A percentile compares a stretch with the other conserved stretches of the same genome.
phyloP scores from a whole-genome alignment of 2,329 filamentous ascomycete genomes.

The Trichoderma koningii region DNA sequence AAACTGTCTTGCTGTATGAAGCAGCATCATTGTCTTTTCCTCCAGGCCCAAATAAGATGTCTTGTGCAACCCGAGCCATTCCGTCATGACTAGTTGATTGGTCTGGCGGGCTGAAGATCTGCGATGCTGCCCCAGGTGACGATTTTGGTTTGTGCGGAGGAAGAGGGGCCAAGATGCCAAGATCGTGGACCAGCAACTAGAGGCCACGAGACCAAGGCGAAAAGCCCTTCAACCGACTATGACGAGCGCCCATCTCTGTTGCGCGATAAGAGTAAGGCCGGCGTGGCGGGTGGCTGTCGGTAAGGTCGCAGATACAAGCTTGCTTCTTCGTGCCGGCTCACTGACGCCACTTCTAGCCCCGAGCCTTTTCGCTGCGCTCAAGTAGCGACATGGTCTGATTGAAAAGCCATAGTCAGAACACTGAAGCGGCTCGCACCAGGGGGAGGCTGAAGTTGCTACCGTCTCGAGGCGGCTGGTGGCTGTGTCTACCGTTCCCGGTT shows the following conservation, averaged over 20 bases:
- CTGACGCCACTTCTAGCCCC: not conserved
- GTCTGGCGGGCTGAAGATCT: conserved; percentile 21
- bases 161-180: not conserved
- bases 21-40: not conserved
- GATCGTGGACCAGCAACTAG: not conserved
- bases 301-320: not conserved
- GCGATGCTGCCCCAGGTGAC: not conserved
- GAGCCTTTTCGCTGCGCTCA: not conserved
- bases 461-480: not conserved
- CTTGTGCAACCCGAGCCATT: not conserved
- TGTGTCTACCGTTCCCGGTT: not conserved
- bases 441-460: conserved; percentile 12
- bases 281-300: conserved; percentile 12
- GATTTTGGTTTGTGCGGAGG: not conserved
- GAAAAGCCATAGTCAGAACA: conserved; percentile 9
- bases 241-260: not conserved
- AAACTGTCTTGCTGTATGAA: not conserved
- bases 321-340: not conserved
- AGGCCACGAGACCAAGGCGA: conserved; percentile 2
- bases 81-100: conserved; percentile 6
- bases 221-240: not conserved
- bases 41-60: not conserved
- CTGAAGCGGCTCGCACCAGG: conserved; percentile 13
- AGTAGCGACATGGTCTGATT: conserved; percentile 11
- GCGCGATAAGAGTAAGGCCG: not conserved